Base-by-base conservation (phyloP, 768 basidiomycete genomes). In the Rhizopogon rudus region DNA sequence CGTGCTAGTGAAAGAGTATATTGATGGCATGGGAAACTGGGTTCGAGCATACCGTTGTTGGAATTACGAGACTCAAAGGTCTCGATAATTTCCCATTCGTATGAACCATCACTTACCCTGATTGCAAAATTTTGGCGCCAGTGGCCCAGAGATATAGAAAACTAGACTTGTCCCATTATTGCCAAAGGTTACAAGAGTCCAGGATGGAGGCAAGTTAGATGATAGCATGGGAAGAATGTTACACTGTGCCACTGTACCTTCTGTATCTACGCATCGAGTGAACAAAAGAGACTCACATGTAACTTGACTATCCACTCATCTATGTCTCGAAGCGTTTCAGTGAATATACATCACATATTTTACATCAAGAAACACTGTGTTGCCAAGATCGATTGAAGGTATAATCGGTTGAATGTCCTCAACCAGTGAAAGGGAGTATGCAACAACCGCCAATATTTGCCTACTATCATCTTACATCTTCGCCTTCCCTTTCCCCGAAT, bases 31-130 rank as follows among this genome's bases (percentile, higher is more conserved):
- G 8, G 68, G 49, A 37, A 64, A 67, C 50, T 68, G 65, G 67
- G 62, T 62, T 3, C 60, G 66, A 16, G 55, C 43, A 33, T 59
- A 61, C 28, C 59, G 62, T 39, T 62, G 56, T 41, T 72, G 71
- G 71, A 64, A 57, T 46, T 69, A 67, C 60, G 69, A 71, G 55
- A 60, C 60, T 22, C 54, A 56, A 44, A 43, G n/a, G 40, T 40
- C 40, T 7, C 6, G n/a, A 40, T 5, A n/a, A n/a, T n/a, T 40
- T n/a, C 16, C 1, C 40, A 3, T 40, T 40, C 3, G 16, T 7
- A n/a, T 40, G 40, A n/a, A 40, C 8, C n/a, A 40, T n/a, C n/a
- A 40, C 40, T 40, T n/a, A 40, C n/a, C 16, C 40, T n/a, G 16
- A 40, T 40, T 40, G 14, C 16, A 40, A 69, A 20, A 69, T 58